These are phyloP conservation scores for Debaryomyces udenii DNA, from an alignment of 1,139 yeast species.

Conservation along the genomic window DNA sequence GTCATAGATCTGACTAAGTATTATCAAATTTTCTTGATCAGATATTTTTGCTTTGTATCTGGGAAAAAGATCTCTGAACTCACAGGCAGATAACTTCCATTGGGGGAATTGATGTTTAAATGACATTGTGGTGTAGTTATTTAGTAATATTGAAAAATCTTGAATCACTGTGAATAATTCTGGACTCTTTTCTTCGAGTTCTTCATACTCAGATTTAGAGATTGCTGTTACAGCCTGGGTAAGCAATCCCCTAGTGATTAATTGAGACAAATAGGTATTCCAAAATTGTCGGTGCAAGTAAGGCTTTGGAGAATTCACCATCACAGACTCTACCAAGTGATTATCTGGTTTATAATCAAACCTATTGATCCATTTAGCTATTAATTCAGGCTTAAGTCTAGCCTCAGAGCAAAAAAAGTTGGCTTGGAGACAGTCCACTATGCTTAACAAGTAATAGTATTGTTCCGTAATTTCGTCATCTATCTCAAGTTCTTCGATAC, in stretches of 20 bases:
- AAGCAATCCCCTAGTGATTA: conserved; percentile 65
- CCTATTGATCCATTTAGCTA: conserved; percentile 66
- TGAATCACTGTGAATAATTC: conserved; percentile 44
- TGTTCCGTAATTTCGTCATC: conserved; percentile 20
- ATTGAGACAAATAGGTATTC: conserved; percentile 58
- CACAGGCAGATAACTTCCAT: conserved; percentile 57
- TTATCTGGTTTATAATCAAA: conserved; percentile 63
- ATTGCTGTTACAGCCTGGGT: conserved; percentile 55
- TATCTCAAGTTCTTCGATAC: conserved; percentile 19
- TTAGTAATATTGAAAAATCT: conserved; percentile 47
- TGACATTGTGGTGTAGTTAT: conserved; percentile 44
- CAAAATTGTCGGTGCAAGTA: conserved; percentile 64
- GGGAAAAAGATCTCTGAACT: conserved; percentile 46
- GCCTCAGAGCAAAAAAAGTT: conserved; percentile 48
- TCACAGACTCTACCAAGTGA: conserved; percentile 47
- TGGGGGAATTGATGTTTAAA: conserved; percentile 46
- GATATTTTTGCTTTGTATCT: conserved; percentile 26
- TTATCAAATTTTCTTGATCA: conserved; percentile 23
- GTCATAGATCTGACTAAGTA: conserved; percentile 47
- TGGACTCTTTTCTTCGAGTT: conserved; percentile 29
- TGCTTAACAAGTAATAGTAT: conserved; percentile 45
- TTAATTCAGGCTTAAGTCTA: conserved; percentile 47
- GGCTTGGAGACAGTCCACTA: conserved; percentile 61
- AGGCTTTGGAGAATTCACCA: conserved; percentile 48
- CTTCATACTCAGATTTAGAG: conserved; percentile 43